Evolutionary conservation across 2,329 filamentous ascomycete genomes (phyloP).

Genomic region (Beauveria caledonica): DNA sequence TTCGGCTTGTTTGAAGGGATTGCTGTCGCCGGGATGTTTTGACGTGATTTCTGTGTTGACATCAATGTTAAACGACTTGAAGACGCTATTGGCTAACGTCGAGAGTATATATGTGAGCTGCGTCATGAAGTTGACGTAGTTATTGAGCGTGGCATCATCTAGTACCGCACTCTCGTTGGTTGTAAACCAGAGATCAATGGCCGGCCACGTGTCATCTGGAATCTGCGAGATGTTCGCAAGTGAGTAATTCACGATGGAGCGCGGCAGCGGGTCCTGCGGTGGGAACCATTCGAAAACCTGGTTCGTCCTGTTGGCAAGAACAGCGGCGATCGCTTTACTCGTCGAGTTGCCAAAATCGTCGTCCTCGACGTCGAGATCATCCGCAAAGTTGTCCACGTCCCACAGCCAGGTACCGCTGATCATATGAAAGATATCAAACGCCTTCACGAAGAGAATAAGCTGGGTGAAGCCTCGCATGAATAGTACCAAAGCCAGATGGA

Average conservation of each 20-base stretch:
- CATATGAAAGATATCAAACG: constrained; percentile 23
- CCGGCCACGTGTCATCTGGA: constrained; percentile 21
- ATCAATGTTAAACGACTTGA: constrained; percentile 19
- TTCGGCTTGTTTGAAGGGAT: constrained; percentile 11
- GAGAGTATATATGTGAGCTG: background rate
- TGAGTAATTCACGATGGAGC: constrained; percentile 17
- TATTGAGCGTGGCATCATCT: background rate
- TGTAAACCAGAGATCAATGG: constrained; percentile 8
- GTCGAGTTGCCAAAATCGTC: constrained; percentile 7
- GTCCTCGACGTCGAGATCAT: background rate
- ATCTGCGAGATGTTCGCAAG: constrained; percentile 22
- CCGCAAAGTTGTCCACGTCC: background rate
- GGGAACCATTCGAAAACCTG: constrained; percentile 22
- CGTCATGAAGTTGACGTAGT: background rate
- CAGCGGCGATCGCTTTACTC: constrained; percentile 15
- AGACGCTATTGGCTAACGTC: constrained; percentile 7
- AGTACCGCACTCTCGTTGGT: constrained; percentile 1
- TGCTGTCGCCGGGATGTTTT: constrained; percentile 14
- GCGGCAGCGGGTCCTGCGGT: constrained; percentile 17
- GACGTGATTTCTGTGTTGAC: constrained; percentile 19
- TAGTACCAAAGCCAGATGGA: constrained; percentile 54
- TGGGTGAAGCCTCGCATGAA: constrained; percentile 57
- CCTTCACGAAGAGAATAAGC: constrained; percentile 39
- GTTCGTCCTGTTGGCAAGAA: constrained; percentile 14
- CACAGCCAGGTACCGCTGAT: constrained; percentile 10